Base-by-base conservation (phyloP, 768 basidiomycete genomes). In the Cyclocybe aegerita region DNA sequence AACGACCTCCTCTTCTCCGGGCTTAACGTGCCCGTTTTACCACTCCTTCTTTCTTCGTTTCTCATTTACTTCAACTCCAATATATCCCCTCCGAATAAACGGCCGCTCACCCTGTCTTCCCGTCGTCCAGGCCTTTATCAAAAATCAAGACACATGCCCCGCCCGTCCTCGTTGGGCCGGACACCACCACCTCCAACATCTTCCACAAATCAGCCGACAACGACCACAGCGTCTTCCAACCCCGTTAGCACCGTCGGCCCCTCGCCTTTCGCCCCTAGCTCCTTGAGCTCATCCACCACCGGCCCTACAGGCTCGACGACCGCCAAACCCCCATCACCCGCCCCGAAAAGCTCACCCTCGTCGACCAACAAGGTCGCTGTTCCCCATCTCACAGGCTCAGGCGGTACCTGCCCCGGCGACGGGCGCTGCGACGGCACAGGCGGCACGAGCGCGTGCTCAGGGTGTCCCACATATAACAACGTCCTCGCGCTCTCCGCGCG, bases 381-480 rank as follows among this genome's bases (percentile, higher is more conserved):
- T 37, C 49, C 59, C 0, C 55, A 59, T 30, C 51, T 53, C 46
- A 58, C 58, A 42, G 54, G 49, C 17, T 12, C 60, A 10, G 69
- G 71, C 31, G 88, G 89, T 54, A 95, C 95, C n/a, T 99, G 97
- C 70, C 97, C 97, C 3, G 97, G 97, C 50, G 97, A 98, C 71
- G 97, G 97, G 32, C 82, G 91, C 59, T 99, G 97, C 72, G 93
- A 99, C 71, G 97, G 97, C 57, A 95, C 92, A 9, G 97, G 97
- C 60, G 97, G 97, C 46, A 85, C 93, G 57, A 83, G 83, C 52
- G 87, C 91, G 55, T 99, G 97, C 69, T 82, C 87, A 56, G 97
- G 97, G 39, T 99, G 97, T 68, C 97, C 97, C 9, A 95, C 96
- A 31, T 93, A 85, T 73, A 99, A 98, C 76, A 99, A 99, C 65